Evolutionary conservation across 306 rosid genomes (phyloP), one percentile per base, ranked within the genome.

Genomic region (Quercus engelmannii): DNA sequence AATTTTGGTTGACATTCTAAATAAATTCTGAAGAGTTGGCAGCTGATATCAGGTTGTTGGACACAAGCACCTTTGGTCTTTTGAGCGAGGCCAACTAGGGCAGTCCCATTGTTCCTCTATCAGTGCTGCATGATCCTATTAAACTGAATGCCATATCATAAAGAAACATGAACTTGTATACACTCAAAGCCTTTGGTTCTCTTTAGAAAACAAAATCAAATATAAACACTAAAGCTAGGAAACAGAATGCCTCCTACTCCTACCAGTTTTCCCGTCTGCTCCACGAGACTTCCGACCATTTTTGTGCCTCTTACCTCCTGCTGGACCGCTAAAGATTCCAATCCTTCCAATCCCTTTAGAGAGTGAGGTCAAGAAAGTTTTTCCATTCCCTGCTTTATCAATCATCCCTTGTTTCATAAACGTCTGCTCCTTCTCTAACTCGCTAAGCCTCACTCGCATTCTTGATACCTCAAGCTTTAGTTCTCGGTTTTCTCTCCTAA

Each of bases 361-460:
- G 19, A 93, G 80, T 23, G 97, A 90, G 55, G 97, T 91, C 43
- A 93, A 77, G 82, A 93, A 89, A 8, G 97, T 91, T 65, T 83
- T 90, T 69, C 93, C 93, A 75, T 89, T 85, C 61, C 89, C 93
- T 35, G 82, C 82, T 78, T 89, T 91, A 51, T 81, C 91, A 75
- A 90, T 82, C 91, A 94, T 90, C 23, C 96, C 98, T 78, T 92
- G 92, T 82, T 91, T 94, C 97, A 94, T 94, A 58, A 71, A 83
- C 81, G 82, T 74, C 59, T 94, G 98, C 70, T 92, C 97, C 79
- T 92, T 94, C 93, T 94, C 97, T 88, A 94, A 84, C 86, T 94
- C 97, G 31, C 92, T 94, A 19, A 94, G 86, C 82, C 98, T 92
- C 86, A 92, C 91, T 74, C 97, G 75, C 97, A 94, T 87, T 78